Percentiles rank a stretch among this genome's conserved stretches.
phyloP scores from a whole-genome alignment of 208 protist genomes.

The Phytomonas serpens region DNA sequence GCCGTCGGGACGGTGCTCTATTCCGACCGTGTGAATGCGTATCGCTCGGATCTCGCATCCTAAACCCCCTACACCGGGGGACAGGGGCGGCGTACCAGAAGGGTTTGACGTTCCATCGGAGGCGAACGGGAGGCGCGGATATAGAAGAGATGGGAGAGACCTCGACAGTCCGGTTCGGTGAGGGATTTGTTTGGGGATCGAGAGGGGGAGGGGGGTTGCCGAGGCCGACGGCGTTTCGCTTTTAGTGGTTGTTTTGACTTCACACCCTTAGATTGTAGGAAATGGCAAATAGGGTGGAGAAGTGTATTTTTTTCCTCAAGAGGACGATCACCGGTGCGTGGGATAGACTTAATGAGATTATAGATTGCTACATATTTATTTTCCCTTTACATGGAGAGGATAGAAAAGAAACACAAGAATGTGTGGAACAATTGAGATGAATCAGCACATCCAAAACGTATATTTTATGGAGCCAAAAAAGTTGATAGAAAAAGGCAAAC shows the following conservation, averaged over 20 bases:
- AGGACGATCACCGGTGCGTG: neutral
- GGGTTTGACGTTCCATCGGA: too few species aligned
- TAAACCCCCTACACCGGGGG: too few species aligned
- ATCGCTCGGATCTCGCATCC: neutral
- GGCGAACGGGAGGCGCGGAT: too few species aligned
- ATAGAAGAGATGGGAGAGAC: neutral
- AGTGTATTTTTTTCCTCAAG: neutral
- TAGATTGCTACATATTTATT: neutral
- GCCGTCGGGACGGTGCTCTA: slow-evolving; percentile 37
- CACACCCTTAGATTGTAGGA: neutral
- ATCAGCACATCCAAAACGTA: neutral
- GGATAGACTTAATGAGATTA: neutral
- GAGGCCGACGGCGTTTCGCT: neutral
- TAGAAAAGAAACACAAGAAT: neutral
- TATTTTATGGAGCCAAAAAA: neutral
- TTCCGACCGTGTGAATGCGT: slow-evolving; percentile 25
- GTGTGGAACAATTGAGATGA: neutral
- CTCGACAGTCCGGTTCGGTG: neutral
- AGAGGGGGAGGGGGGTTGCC: neutral
- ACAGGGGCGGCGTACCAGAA: too few species aligned
- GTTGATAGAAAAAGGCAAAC: neutral
- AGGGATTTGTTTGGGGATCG: neutral
- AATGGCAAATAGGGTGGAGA: neutral
- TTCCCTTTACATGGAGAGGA: neutral
- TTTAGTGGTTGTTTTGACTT: neutral